Conservation (phyloP, 805 yeast species). For the Metschnikowia arizonensis region DNA sequence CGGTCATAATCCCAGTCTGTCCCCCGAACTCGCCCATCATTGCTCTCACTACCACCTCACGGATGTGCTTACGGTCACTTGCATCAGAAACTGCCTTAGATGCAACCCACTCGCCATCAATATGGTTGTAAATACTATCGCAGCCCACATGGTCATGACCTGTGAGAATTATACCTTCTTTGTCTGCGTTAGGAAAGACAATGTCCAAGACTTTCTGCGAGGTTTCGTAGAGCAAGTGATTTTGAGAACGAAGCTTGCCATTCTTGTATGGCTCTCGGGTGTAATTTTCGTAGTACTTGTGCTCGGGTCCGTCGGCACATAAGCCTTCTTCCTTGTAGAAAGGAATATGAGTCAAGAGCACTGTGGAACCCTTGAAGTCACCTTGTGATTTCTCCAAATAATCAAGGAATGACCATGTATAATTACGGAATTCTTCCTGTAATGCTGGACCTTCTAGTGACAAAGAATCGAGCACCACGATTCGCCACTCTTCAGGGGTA, state of each 20-base stretch:
- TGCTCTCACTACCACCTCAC: constrained; percentile 82
- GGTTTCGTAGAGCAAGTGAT: constrained; percentile 68
- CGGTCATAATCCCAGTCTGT: constrained; percentile 79
- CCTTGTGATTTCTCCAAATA: constrained; percentile 47
- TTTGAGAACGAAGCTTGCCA: constrained; percentile 75
- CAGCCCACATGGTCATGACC: constrained; percentile 99
- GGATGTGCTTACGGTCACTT: constrained; percentile 39
- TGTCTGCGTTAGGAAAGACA: constrained; percentile 57
- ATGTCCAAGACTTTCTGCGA: constrained; percentile 65
- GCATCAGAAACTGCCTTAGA: constrained; percentile 32
- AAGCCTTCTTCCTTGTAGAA: constrained; percentile 76
- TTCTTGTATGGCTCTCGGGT: constrained; percentile 63
- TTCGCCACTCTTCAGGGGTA: constrained; percentile 71
- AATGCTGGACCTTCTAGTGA: constrained; percentile 87
- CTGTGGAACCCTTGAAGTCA: constrained; percentile 68
- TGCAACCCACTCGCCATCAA: constrained; percentile 56
- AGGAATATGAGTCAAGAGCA: constrained; percentile 86
- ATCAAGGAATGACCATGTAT: constrained; percentile 71
- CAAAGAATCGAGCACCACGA: constrained; percentile 82
- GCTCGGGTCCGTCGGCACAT: constrained; percentile 81
- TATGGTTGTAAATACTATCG: constrained; percentile 54
- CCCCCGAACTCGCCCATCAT: constrained; percentile 98
- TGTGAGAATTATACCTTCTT: constrained; percentile 77
- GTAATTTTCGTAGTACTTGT: constrained; percentile 44
- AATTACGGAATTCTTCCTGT: constrained; percentile 62